Evolutionary conservation across 495 filamentous ascomycete genomes (phyloP), one percentile per base, ranked within the genome.

Genomic region (Daldinia vernicosa): DNA sequence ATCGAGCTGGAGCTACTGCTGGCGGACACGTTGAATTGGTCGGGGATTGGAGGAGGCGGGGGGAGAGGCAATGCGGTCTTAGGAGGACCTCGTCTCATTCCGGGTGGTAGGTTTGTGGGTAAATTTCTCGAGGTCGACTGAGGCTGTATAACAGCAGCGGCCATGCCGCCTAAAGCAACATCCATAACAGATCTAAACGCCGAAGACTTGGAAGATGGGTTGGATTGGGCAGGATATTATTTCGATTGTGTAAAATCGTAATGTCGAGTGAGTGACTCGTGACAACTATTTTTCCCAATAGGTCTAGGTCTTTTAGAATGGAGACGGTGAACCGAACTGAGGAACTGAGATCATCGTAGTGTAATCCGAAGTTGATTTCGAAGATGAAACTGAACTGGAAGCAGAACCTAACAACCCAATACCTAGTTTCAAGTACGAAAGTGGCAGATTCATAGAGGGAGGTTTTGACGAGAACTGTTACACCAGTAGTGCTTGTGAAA

Each of bases 81-180:
- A 24, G 79, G 72, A 71, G 80, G 78, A 53, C 79, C 69, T 50
- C 83, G 78, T 62, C 75, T 67, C 54, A 72, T 66, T 26, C 74
- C 80, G 59, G 80, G 78, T 32, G 78, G 74, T 65, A 81, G 74
- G 57, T 80, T 82, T 37, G 79, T 78, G 64, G 81, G 80, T 54
- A 82, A 53, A 26, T 79, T 79, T 72, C 82, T 72, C 51, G 75
- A 70, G 9, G 63, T 50, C 15, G 71, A 67, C 27, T 71, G 74
- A 69, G 67, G 74, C 59, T 69, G 66, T 55, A 76, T 61, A 27
- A 74, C 50, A 27, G 73, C 66, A 32, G 75, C 65, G 24, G 70
- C 75, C 75, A 76, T 76, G 51, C 75, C 67, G 45, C 70, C 75
- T 47, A 75, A 57, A 52, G 74, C 74, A 26, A 75, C 67, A 52